These are phyloP conservation scores for Candolleomyces eurysporus DNA, from an alignment of 768 basidiomycete genomes.

Conservation along the genomic window DNA sequence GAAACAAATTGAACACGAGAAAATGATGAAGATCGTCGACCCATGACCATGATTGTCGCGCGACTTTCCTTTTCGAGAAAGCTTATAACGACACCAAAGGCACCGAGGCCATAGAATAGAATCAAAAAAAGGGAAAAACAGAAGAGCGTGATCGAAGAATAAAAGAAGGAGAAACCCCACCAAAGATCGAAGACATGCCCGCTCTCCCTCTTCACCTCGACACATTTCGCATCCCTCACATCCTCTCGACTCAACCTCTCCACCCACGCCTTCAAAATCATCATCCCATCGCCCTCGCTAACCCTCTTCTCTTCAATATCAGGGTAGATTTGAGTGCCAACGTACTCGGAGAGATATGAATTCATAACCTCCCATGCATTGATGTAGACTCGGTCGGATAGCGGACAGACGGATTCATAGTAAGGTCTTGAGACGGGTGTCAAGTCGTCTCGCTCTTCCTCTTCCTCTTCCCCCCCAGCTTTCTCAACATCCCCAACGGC, in stretches of 20 bases:
- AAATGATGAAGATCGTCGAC: no score
- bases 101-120: not conserved
- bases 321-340: not conserved
- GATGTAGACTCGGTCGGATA: constrained; percentile 3
- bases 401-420: not conserved
- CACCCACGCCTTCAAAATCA: constrained; percentile 45
- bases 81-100: not conserved
- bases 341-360: not conserved
- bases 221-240: constrained; percentile 46
- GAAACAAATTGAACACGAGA: no score
- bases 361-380: constrained; percentile 10
- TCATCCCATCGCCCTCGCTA: constrained; percentile 25
- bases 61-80: no score
- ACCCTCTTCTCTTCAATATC: constrained; percentile 2
- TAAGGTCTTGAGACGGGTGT: constrained; percentile 8
- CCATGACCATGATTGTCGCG: no score
- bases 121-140: not conserved
- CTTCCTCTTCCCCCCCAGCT: not conserved
- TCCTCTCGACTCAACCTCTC: constrained; percentile 39
- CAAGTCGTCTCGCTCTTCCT: not conserved
- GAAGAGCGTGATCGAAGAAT: not conserved
- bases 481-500: no score
- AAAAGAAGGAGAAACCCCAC: constrained; percentile 29
- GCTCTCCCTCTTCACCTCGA: constrained; percentile 38
- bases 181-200: constrained; percentile 51